Base-by-base conservation (phyloP, 2,329 filamentous ascomycete genomes). In the Aspergillus ustus region DNA sequence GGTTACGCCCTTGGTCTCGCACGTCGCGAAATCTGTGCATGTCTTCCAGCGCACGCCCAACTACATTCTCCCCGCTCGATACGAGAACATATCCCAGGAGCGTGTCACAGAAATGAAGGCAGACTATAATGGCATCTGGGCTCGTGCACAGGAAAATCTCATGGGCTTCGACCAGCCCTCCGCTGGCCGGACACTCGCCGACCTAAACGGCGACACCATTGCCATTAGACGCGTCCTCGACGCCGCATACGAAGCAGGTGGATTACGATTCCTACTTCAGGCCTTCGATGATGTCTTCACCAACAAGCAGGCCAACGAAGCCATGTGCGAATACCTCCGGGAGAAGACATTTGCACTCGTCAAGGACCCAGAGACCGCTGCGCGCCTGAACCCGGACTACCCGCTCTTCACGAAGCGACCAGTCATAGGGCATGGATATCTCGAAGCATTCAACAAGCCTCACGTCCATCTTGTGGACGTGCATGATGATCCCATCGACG, bases 381-480 rank as follows among this genome's bases (percentile, higher is more conserved):
- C 61, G 7, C 63, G 68, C 7, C 67, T 77, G 8, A 64, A 50
- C 22, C 71, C 72, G 15, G 56, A 46, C 3, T 62, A 67, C 17
- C 59, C 60, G 8, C 63, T 63, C 19, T 57, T 64, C 4, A 9
- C 68, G 69, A 50, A 28, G 4, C 66, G 71, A 4, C 66, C 69
- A 0, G 64, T 65, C 7, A 57, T 63, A 6, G 70, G 65, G 11
- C 54, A 61, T 19, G 62, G 62, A 9, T 73, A 69, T 58, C 72
- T 66, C 52, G 67, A 71, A 29, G 25, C 57, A 11, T 73, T 66
- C 56, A 80, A 83, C 66, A 72, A 72, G 15, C 68, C 74, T 0
- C 80, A 84, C 49, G 79, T 85, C 2, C 67, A 78, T 19, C 65
- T 84, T 1, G 74, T 84, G 1, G 73, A 80, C 49, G 57, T 82